Evolutionary conservation across 1,284 basidiomycete species (phyloP), one percentile per base, ranked within the genome.

Genomic region (Malassezia sp.): DNA sequence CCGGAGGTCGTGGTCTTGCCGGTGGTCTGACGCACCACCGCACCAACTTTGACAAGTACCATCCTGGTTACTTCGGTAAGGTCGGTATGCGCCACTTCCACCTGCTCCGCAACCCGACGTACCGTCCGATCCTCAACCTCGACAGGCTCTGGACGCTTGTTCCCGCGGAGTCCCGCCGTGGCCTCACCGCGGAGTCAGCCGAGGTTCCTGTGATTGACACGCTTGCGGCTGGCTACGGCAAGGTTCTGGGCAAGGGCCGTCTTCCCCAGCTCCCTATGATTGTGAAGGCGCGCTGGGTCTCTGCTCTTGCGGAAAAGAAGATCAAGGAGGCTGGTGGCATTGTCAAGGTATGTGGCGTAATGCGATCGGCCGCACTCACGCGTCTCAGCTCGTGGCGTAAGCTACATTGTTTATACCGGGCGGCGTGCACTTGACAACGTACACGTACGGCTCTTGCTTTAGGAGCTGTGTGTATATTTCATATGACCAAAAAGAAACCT

Each of bases 11-110:
- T 76, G 91, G 91, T 95, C 84, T 96, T 29, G 91, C 91, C 77
- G 93, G 91, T 89, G 91, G 93, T 81, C 80, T 83, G 77, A 91
- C 96, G 78, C 91, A 97, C 79, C 93, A 97, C 83, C 79, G 91
- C 54, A 78, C 76, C 70, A 71, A 69, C 63, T 66, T 70, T 52
- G 67, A 70, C 66, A 70, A 67, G 62, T 70, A 70, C 64, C 67
- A 70, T 54, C 63, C 65, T 52, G 90, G 88, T 85, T 93, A 93
- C 85, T 95, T 91, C 74, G 88, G 88, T 78, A 95, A 95, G 77
- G 73, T 74, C 52, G 73, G 73, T 87, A 96, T 96, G 90, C 82
- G 91, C 71, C 83, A 84, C 76, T 97, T 84, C 86, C 91, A 97
- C 75, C 75, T 88, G 58, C 90, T 87, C 53, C 82, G 83, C 75